Percentiles rank a stretch among this genome's conserved stretches.
Evolutionary conservation across 2,329 filamentous ascomycete species (phyloP).

Genomic region (Graphium sp.): DNA sequence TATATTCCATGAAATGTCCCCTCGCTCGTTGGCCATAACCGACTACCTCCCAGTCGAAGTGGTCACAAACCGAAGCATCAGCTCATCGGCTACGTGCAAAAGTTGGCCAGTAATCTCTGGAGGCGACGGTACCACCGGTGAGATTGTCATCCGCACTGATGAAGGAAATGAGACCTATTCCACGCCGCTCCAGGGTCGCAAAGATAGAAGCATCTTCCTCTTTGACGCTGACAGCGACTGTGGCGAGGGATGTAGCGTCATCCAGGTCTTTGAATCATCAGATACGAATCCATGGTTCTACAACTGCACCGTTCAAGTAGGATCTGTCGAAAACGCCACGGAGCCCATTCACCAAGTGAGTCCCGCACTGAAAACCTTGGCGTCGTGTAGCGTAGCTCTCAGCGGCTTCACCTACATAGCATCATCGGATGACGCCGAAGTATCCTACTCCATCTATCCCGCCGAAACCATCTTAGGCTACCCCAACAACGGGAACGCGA

Average conservation of each 20-base stretch:
- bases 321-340: background rate
- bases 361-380: background rate
- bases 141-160: background rate
- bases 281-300: background rate
- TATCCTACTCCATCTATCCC: background rate
- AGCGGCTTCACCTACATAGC: background rate
- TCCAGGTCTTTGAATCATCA: background rate
- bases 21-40: background rate
- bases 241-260: background rate
- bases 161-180: background rate
- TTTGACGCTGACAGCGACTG: background rate
- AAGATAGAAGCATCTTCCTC: background rate
- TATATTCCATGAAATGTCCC: constrained; percentile 1
- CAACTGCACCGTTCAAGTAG: background rate
- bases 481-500: background rate
- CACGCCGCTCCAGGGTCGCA: background rate
- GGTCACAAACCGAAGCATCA: background rate
- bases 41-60: background rate
- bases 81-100: background rate
- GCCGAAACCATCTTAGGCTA: background rate
- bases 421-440: background rate
- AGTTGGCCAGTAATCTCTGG: background rate
- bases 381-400: background rate
- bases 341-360: background rate
- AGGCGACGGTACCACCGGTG: background rate